phyloP scores from a whole-genome alignment of 139 green algal genomes.

The Trebouxia sp. region DNA sequence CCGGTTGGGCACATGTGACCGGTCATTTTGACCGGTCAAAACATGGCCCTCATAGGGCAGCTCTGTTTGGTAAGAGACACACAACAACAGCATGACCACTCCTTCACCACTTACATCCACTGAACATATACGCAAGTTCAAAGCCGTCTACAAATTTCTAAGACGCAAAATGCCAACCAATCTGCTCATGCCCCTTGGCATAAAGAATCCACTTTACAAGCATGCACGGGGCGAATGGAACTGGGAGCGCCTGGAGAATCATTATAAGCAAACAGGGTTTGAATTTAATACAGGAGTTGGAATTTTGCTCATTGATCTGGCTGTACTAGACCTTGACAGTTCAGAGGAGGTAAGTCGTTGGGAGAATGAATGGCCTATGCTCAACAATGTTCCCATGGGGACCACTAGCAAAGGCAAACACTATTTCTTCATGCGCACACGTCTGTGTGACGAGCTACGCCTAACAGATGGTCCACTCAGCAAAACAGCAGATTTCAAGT shows the following conservation, averaged over 20 bases:
- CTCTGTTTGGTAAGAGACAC: not conserved
- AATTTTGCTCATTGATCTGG: conserved; percentile 12
- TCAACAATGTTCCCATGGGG: conserved; percentile 6
- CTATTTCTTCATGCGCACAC: conserved; percentile 6
- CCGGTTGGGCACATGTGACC: too few relatives aligned
- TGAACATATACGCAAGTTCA: conserved; percentile 1
- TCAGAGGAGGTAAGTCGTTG: conserved; percentile 6
- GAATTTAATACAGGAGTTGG: not conserved
- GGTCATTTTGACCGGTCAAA: conserved; percentile 24
- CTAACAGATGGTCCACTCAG: conserved; percentile 7
- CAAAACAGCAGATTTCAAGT: conserved; percentile 8
- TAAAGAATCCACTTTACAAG: conserved; percentile 14
- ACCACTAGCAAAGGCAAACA: conserved; percentile 15
- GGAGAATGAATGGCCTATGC: not conserved
- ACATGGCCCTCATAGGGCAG: conserved; percentile 7
- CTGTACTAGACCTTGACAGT: conserved; percentile 11
- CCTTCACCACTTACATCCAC: not conserved
- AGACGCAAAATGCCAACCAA: conserved; percentile 9
- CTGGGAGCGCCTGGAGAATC: not conserved
- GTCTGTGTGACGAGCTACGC: not conserved
- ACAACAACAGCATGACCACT: conserved; percentile 18
- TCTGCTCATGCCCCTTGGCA: conserved; percentile 9
- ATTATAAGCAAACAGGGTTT: conserved; percentile 17
- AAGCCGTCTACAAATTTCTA: conserved; percentile 6
- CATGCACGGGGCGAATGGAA: not conserved